Evolutionary conservation across 768 basidiomycete species (phyloP).

Genomic region (Pulveroboletus sp.): DNA sequence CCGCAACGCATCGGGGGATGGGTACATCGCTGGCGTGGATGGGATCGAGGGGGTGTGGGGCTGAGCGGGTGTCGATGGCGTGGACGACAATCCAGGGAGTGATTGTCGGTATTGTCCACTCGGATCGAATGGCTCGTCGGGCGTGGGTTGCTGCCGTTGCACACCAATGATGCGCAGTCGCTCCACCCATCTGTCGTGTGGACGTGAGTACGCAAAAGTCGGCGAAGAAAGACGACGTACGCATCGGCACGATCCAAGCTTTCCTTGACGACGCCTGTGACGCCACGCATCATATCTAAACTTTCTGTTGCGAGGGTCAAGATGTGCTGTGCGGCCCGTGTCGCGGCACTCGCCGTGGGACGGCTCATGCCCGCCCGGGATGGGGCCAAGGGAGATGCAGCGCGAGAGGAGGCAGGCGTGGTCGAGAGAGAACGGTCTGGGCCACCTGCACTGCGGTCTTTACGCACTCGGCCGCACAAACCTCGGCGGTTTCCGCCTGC

Average conservation of each 20-base stretch:
- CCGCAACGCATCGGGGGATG: slow-evolving; percentile 26
- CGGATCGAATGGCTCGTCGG: slow-evolving; percentile 15
- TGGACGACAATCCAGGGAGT: slow-evolving; percentile 29
- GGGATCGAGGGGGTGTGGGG: slow-evolving; percentile 28
- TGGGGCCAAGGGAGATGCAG: slow-evolving; percentile 32
- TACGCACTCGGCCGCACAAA: slow-evolving; percentile 22
- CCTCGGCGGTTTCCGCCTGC: slow-evolving; percentile 16
- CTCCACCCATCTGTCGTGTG: slow-evolving; percentile 67
- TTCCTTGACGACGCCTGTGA: slow-evolving; percentile 85
- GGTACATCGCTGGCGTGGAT: slow-evolving; percentile 26
- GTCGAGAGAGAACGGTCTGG: slow-evolving; percentile 29
- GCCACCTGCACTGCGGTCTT: slow-evolving; percentile 39
- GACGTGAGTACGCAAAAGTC: slow-evolving; percentile 2
- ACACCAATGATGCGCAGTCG: slow-evolving; percentile 75
- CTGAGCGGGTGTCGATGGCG: slow-evolving; percentile 31
- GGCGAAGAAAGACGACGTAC: slow-evolving; percentile 40
- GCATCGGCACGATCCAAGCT: slow-evolving; percentile 85
- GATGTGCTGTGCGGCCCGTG: slow-evolving; percentile 76
- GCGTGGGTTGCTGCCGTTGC: slow-evolving; percentile 46
- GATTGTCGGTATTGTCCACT: slow-evolving; percentile 14
- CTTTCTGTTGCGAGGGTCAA: slow-evolving; percentile 87
- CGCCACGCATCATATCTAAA: slow-evolving; percentile 87
- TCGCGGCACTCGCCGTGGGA: slow-evolving; percentile 53
- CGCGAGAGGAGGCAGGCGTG: slow-evolving; percentile 35
- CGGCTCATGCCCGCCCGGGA: slow-evolving; percentile 19